Evolutionary conservation across 139 green algal species (phyloP).

Genomic region (Mesotaenium endlicherianum): DNA sequence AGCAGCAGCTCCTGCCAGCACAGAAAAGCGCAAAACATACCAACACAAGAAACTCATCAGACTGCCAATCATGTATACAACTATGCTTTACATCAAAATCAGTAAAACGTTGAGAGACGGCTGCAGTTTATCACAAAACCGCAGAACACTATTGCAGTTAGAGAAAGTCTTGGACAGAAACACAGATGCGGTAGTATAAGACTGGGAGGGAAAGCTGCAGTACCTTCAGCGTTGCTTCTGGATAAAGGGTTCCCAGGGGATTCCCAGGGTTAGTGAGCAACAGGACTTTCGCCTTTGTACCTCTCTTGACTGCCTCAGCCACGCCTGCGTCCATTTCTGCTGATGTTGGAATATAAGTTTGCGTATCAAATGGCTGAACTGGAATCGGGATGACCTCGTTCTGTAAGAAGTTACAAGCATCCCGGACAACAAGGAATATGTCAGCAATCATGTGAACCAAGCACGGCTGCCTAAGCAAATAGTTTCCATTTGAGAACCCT

Average conservation of each 20-base stretch:
- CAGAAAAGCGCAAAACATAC: too few relatives aligned
- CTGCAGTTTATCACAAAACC: too few relatives aligned
- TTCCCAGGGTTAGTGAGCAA: conserved; percentile 44
- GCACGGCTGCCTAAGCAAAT: too few relatives aligned
- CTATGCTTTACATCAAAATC: too few relatives aligned
- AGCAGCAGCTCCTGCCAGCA: conserved; percentile 1
- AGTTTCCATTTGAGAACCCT: too few relatives aligned
- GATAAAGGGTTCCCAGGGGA: conserved; percentile 33
- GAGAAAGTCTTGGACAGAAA: too few relatives aligned
- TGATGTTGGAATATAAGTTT: conserved; percentile 30
- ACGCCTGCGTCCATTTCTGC: conserved; percentile 13
- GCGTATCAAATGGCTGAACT: conserved; percentile 32
- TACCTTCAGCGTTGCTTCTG: conserved; percentile 36
- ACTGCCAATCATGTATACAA: too few relatives aligned
- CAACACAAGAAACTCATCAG: too few relatives aligned
- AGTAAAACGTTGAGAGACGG: too few relatives aligned
- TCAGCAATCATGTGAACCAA: background rate
- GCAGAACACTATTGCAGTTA: too few relatives aligned
- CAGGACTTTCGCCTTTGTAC: conserved; percentile 7
- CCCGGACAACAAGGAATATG: background rate
- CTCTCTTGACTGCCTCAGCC: background rate
- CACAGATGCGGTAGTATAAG: too few relatives aligned
- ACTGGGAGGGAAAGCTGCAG: background rate
- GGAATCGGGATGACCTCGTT: conserved; percentile 35
- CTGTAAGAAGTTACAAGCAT: background rate